Percentiles rank a stretch among this genome's conserved stretches.
These are phyloP conservation scores for Lignosus rhinocerotis DNA, from an alignment of 1,284 basidiomycete species.

Conservation along the genomic window DNA sequence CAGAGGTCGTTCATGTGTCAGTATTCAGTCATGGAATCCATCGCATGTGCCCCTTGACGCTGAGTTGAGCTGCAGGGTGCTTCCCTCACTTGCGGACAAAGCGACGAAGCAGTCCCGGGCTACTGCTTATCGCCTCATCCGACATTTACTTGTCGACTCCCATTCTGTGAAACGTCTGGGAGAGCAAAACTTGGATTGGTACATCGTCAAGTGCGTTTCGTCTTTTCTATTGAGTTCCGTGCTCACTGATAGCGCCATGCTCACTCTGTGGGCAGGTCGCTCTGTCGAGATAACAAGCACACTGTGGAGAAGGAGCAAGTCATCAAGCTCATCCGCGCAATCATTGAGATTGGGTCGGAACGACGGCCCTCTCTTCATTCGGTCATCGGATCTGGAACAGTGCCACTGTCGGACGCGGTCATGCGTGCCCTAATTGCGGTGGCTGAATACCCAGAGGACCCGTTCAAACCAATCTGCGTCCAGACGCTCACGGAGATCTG, in stretches of 20 bases:
- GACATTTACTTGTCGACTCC: constrained; percentile 76
- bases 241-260: neutral
- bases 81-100: constrained; percentile 77
- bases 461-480: constrained; percentile 81
- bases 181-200: constrained; percentile 79
- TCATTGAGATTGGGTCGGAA: constrained; percentile 74
- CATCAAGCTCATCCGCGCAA: constrained; percentile 87
- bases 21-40: constrained; percentile 22
- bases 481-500: constrained; percentile 89
- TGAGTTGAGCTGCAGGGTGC: constrained; percentile 50
- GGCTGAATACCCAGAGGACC: constrained; percentile 91
- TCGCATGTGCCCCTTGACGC: neutral
- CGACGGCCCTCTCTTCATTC: constrained; percentile 45
- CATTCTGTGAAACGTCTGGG: constrained; percentile 62
- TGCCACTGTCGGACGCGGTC: constrained; percentile 75
- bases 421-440: constrained; percentile 90
- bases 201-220: constrained; percentile 73
- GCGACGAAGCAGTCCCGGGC: constrained; percentile 79
- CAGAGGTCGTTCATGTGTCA: constrained; percentile 75
- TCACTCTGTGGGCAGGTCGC: constrained; percentile 52
- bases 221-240: neutral
- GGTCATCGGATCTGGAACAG: constrained; percentile 43
- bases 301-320: constrained; percentile 91
- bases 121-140: constrained; percentile 83
- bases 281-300: constrained; percentile 83